These are phyloP conservation scores for Colletotrichum karsti DNA, from an alignment of 2,329 filamentous ascomycete genomes.

Conservation along the genomic window DNA sequence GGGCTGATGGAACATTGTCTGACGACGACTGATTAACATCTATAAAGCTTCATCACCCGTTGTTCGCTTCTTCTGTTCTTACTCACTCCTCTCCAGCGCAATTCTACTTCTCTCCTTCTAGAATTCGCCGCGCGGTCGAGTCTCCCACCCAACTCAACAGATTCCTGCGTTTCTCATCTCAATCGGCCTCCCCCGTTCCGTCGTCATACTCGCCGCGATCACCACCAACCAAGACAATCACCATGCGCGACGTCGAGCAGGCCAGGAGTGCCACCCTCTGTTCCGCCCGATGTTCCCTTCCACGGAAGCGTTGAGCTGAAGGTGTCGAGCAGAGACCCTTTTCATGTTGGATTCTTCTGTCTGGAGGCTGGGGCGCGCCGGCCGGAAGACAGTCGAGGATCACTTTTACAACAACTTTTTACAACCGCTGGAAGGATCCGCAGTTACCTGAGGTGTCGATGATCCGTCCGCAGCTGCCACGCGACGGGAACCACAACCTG, in stretches of 20 bases:
- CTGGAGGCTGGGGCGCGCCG: constrained; percentile 1
- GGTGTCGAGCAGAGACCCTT: neutral
- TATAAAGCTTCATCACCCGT: constrained; percentile 28
- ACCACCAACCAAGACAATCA: neutral
- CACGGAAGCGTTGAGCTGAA: constrained; percentile 15
- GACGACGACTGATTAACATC: neutral
- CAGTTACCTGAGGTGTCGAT: constrained; percentile 32
- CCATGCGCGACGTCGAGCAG: neutral
- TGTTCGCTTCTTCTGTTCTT: neutral
- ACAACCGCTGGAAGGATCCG: constrained; percentile 16
- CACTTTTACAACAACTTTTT: neutral
- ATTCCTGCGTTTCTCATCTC: constrained; percentile 19
- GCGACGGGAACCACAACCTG: neutral
- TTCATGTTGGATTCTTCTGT: constrained; percentile 13
- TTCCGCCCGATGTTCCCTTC: constrained; percentile 25
- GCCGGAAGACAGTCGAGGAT: constrained; percentile 16
- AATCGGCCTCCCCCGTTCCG: constrained; percentile 28
- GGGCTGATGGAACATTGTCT: no score
- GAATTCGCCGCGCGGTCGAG: constrained; percentile 29
- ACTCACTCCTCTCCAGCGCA: constrained; percentile 22
- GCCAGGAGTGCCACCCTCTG: constrained; percentile 27
- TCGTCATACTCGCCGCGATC: neutral
- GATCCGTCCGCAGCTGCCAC: constrained; percentile 33
- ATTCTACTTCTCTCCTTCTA: constrained; percentile 26
- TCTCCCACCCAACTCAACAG: constrained; percentile 14